Percentiles rank a stretch among this genome's conserved stretches.
Conservation (phyloP, 1,284 basidiomycete genomes). For the Golubevia pallescens region DNA sequence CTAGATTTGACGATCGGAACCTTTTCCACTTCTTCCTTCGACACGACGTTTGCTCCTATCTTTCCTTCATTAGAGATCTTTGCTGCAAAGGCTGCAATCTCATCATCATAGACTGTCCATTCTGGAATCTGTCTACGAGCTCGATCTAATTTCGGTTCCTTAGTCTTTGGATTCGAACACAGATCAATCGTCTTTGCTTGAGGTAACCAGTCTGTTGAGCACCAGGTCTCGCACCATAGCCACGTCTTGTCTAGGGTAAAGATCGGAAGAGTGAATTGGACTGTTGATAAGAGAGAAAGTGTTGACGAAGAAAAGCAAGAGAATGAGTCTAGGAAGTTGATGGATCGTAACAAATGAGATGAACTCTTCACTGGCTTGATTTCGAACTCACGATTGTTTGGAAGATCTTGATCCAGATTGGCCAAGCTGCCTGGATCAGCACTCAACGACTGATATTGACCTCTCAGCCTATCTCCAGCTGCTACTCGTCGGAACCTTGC, state of each 20-base stretch:
- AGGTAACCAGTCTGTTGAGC: constrained; percentile 44
- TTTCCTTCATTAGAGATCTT: constrained; percentile 12
- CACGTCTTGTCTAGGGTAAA: constrained; percentile 49
- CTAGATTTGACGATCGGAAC: neutral
- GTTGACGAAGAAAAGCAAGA: too few species aligned
- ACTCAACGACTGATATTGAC: constrained; percentile 81
- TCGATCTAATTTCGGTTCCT: constrained; percentile 57
- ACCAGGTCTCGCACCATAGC: constrained; percentile 65
- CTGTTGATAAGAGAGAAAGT: neutral
- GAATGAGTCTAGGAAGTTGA: too few species aligned
- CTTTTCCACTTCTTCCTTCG: constrained; percentile 7
- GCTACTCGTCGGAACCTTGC: constrained; percentile 81
- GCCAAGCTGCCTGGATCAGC: constrained; percentile 90
- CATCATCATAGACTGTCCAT: constrained; percentile 51
- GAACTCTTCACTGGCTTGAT: too few species aligned
- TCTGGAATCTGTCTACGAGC: constrained; percentile 59
- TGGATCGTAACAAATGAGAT: too few species aligned
- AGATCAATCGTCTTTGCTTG: constrained; percentile 60
- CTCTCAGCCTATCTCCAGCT: constrained; percentile 82
- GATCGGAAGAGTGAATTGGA: constrained; percentile 49
- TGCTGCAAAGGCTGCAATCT: constrained; percentile 41
- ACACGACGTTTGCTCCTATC: constrained; percentile 11
- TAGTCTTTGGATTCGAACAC: constrained; percentile 61
- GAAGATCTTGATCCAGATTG: constrained; percentile 87
- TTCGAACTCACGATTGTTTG: too few species aligned